Conservation (phyloP, 495 filamentous ascomycete genomes). For the Lichenothelia convexa region DNA sequence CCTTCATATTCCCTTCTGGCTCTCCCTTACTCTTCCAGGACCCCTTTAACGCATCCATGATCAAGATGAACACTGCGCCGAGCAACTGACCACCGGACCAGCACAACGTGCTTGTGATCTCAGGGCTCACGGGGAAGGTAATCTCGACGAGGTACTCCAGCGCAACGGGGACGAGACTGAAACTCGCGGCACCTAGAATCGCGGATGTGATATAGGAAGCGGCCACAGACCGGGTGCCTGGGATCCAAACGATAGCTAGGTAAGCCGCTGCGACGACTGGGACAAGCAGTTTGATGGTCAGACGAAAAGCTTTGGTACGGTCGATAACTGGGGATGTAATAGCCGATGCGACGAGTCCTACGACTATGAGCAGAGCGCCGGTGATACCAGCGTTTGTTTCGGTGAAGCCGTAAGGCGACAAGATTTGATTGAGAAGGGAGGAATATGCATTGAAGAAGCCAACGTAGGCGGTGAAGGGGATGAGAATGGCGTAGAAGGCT, state of each 20-base stretch:
- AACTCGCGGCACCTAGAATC: constrained; percentile 62
- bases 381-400: constrained; percentile 76
- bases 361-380: constrained; percentile 76
- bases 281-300: constrained; percentile 53
- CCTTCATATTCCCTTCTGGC: constrained; percentile 52
- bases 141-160: constrained; percentile 77
- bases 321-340: constrained; percentile 67
- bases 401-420: constrained; percentile 61
- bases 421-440: constrained; percentile 76
- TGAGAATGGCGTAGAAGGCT: constrained; percentile 58
- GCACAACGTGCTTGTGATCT: constrained; percentile 62
- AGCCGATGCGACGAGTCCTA: constrained; percentile 62
- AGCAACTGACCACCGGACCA: constrained; percentile 70
- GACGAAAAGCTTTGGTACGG: constrained; percentile 59
- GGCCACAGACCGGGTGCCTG: constrained; percentile 44
- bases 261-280: constrained; percentile 57
- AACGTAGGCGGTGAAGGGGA: constrained; percentile 70
- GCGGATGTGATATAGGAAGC: constrained; percentile 49
- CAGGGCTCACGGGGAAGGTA: constrained; percentile 73
- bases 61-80: constrained; percentile 66
- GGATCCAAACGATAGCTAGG: constrained; percentile 66
- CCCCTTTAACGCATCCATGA: constrained; percentile 61
- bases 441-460: constrained; percentile 86
- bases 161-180: constrained; percentile 63
- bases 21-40: constrained; percentile 14